These are phyloP conservation scores for Tolypocladium inflatum DNA, from an alignment of 2,329 filamentous ascomycete species.

Conservation along the genomic window DNA sequence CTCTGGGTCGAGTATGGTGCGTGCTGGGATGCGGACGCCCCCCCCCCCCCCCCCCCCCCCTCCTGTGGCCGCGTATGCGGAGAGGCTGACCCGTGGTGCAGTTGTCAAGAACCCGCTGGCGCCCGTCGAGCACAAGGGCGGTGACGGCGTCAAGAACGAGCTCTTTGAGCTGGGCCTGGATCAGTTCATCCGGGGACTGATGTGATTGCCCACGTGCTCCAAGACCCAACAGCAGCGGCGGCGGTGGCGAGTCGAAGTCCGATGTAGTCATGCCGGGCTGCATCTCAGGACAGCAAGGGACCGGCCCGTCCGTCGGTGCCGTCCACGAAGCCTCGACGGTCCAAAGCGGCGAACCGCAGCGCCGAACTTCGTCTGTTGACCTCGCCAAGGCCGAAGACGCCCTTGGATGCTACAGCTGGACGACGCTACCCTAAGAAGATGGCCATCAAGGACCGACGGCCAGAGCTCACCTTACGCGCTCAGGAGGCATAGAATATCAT, in stretches of 20 bases:
- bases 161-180: constrained; percentile 65
- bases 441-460: not conserved
- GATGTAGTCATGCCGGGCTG: not conserved
- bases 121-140: constrained; percentile 59
- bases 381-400: not conserved
- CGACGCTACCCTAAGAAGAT: not conserved
- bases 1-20: constrained; percentile 91
- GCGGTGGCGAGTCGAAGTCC: too few species aligned
- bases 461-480: not conserved
- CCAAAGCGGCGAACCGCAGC: not conserved
- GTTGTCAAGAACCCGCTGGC: constrained; percentile 64
- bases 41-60: too few species aligned
- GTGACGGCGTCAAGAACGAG: constrained; percentile 61
- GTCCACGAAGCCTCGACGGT: not conserved
- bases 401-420: not conserved
- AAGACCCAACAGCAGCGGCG: not conserved
- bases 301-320: not conserved
- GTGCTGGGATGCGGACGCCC: constrained; percentile 12
- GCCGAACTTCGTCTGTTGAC: not conserved
- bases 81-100: constrained; percentile 16
- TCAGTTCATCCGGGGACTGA: constrained; percentile 62
- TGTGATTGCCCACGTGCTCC: constrained; percentile 28
- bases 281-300: too few species aligned
- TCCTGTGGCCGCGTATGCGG: too few species aligned
- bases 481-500: not conserved